These are phyloP conservation scores for Boletus vermiculosoides DNA, from an alignment of 768 basidiomycete genomes.

Conservation along the genomic window DNA sequence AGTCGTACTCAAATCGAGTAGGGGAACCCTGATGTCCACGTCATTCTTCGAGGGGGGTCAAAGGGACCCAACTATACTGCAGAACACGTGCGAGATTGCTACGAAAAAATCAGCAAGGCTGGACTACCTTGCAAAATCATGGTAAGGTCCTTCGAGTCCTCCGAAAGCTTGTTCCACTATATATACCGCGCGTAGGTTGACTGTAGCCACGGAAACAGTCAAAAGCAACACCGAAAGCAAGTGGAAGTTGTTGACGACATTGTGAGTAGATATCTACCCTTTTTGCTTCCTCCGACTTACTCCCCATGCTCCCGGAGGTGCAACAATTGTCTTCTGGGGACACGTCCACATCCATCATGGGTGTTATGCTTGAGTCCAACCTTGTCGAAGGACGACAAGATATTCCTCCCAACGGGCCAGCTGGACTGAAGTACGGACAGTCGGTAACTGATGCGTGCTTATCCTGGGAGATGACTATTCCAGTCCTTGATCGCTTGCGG, in stretches of 20 bases:
- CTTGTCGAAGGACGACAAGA: slow-evolving; percentile 85
- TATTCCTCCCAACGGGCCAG: slow-evolving; percentile 69
- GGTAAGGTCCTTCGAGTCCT: slow-evolving; percentile 44
- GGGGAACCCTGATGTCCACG: slow-evolving; percentile 91
- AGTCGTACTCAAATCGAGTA: slow-evolving; percentile 28
- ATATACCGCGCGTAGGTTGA: slow-evolving; percentile 60
- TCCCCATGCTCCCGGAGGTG: slow-evolving; percentile 44
- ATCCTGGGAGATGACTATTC: slow-evolving; percentile 85
- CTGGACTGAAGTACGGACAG: slow-evolving; percentile 76
- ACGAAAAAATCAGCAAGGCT: slow-evolving; percentile 74
- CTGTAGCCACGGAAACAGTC: slow-evolving; percentile 95
- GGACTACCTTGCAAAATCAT: slow-evolving; percentile 79
- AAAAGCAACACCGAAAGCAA: slow-evolving; percentile 89
- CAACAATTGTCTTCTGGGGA: slow-evolving; percentile 70
- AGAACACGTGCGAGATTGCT: slow-evolving; percentile 75
- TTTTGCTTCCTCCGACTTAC: slow-evolving; percentile 10
- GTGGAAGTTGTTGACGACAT: slow-evolving; percentile 87
- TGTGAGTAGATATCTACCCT: slow-evolving; percentile 43
- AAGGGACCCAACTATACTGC: slow-evolving; percentile 87
- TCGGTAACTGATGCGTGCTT: slow-evolving; percentile 90
- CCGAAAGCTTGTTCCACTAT: neutral
- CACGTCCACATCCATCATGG: slow-evolving; percentile 75
- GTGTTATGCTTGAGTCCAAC: slow-evolving; percentile 96
- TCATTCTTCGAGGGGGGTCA: slow-evolving; percentile 90
- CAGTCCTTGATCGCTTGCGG: slow-evolving; percentile 79